phyloP scores from a whole-genome alignment of 352 stramenopile species.

The Phytophthora europaea region DNA sequence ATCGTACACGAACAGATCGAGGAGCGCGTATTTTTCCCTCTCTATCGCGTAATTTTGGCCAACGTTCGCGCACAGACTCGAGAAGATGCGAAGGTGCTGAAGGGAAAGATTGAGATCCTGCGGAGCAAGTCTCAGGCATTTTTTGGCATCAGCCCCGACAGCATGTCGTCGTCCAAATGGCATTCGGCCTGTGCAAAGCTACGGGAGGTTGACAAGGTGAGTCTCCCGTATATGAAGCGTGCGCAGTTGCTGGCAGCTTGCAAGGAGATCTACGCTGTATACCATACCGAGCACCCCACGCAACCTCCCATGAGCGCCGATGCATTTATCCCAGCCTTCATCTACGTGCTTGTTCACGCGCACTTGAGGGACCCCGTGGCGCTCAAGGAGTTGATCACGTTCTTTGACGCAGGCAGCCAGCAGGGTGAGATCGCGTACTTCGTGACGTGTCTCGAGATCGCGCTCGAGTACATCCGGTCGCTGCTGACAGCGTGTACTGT shows the following conservation, averaged over 20 bases:
- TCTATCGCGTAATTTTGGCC: slow-evolving; percentile 76
- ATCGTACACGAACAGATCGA: slow-evolving; percentile 90
- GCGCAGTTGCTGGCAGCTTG: slow-evolving; percentile 74
- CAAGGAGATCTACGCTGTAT: slow-evolving; percentile 89
- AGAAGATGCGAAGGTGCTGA: slow-evolving; percentile 78
- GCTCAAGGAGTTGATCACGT: slow-evolving; percentile 85
- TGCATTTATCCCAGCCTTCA: slow-evolving; percentile 90
- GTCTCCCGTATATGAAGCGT: slow-evolving; percentile 87
- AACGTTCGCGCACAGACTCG: slow-evolving; percentile 69
- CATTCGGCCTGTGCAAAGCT: slow-evolving; percentile 65
- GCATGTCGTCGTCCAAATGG: slow-evolving; percentile 72
- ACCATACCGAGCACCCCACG: slow-evolving; percentile 72
- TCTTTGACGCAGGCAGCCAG: slow-evolving; percentile 73
- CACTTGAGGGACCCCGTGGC: slow-evolving; percentile 71
- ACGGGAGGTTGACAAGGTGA: slow-evolving; percentile 82
- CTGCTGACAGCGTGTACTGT: slow-evolving; percentile 86
- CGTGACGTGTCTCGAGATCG: slow-evolving; percentile 90
- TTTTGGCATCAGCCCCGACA: slow-evolving; percentile 83
- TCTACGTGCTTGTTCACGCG: slow-evolving; percentile 89
- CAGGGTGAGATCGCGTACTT: slow-evolving; percentile 89
- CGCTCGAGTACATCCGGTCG: slow-evolving; percentile 89
- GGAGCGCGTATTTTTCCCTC: slow-evolving; percentile 84
- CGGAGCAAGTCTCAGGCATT: slow-evolving; percentile 84
- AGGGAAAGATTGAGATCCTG: slow-evolving; percentile 86
- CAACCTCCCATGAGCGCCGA: slow-evolving; percentile 88